Base-by-base conservation (phyloP, 495 filamentous ascomycete genomes). In the Umbilicaria muhlenbergii region DNA sequence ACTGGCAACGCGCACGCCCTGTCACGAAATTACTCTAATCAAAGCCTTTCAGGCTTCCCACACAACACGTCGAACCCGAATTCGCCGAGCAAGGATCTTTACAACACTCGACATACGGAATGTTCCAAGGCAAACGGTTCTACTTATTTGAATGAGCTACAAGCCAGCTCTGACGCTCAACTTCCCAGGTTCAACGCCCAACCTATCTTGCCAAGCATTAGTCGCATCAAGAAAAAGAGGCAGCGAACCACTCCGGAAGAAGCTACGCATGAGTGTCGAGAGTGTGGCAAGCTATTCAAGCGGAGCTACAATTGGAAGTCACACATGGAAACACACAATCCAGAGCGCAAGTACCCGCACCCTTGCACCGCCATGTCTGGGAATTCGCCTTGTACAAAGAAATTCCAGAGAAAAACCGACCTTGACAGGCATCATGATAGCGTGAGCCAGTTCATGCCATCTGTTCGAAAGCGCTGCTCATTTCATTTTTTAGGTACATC, bases 291-390 rank as follows among this genome's bases (percentile, higher is more conserved):
- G 61, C 70, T 77, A 7, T 96, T 95, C 57, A 83, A 83, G 47
- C 65, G 89, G 41, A 81, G 77, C 54, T 95, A 88, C 63, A 96
- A 96, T 63, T 86, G 81, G 60, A 85, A 82, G 55, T 79, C 84
- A 42, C 89, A 96, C 59, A 71, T 91, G 69, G 85, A 91, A 55
- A 89, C 77, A 7, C 89, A 96, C 61, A 78, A 94, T 58, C 81
- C 87, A 2, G 72, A 70, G 39, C 68, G 76, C 41, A 76, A 74
- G 49, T 78, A 81, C 51, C 75, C 77, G 1, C 78, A 84, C 58
- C 62, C 67, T 4, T 96, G 88, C 60, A 71, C 37, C 64, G 74
- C 47, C 91, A 65, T 49, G 50, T 42, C 13, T 50, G 60, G 43
- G 32, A 57, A n/a, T 63, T 65, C 44, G 55, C 64, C 6, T 48